phyloP scores from a whole-genome alignment of 73 alveolate species.

The Symbiodinium natans region DNA sequence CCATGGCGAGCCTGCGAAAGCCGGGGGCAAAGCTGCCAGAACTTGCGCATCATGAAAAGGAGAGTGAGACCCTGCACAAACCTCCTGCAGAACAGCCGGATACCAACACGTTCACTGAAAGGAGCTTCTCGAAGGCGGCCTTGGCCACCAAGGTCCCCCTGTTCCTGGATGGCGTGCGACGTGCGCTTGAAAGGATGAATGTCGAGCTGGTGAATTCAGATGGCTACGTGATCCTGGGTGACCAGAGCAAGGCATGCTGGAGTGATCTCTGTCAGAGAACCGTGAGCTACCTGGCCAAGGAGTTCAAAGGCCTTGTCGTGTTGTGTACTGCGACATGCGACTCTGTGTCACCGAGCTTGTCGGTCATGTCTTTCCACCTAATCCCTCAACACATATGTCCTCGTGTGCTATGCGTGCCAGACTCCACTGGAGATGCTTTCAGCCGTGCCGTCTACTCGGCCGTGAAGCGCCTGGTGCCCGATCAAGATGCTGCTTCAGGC shows the following conservation, averaged over 20 bases:
- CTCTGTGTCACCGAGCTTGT: too few species aligned
- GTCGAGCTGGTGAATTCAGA: not conserved
- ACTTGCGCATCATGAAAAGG: too few species aligned
- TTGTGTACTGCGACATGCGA: too few species aligned
- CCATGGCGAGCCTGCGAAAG: not conserved
- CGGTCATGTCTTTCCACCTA: not conserved
- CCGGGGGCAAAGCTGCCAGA: not conserved
- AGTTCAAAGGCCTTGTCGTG: not conserved
- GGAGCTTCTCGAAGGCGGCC: not conserved
- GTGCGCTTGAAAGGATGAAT: not conserved
- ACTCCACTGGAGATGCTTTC: not conserved
- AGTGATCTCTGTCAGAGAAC: not conserved
- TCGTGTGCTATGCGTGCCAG: not conserved
- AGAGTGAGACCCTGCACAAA: too few species aligned
- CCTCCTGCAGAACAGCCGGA: not conserved
- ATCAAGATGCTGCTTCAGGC: too few species aligned
- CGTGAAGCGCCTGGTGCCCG: not conserved
- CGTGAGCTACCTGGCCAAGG: not conserved
- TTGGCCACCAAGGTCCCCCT: not conserved
- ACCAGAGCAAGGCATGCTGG: not conserved
- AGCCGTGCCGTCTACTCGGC: not conserved
- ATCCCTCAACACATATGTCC: too few species aligned
- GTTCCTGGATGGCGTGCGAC: not conserved
- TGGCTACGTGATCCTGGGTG: not conserved
- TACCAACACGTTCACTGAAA: not conserved